A percentile compares a stretch with the other conserved stretches of the same genome.
These are phyloP conservation scores for Simplicillium aogashimaense DNA, from an alignment of 2,329 filamentous ascomycete genomes.

Conservation along the genomic window DNA sequence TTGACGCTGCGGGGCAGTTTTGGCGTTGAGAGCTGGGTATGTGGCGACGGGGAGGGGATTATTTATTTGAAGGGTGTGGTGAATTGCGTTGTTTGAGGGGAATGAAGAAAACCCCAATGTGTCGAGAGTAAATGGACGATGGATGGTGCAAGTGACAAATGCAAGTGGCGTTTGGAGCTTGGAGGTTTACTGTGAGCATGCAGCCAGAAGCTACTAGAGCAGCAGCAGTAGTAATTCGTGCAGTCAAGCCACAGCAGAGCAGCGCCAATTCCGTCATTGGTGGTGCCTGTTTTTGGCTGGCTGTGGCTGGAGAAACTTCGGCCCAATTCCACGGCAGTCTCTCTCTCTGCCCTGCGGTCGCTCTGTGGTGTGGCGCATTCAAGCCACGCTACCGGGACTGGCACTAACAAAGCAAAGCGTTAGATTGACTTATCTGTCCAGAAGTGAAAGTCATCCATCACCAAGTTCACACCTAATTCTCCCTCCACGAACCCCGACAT, in stretches of 20 bases:
- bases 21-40: conserved; percentile 4
- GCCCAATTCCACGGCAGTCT: background rate
- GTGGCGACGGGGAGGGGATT: no score
- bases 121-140: background rate
- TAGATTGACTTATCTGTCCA: background rate
- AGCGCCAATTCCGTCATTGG: background rate
- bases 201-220: no score
- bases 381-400: background rate
- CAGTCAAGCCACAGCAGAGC: no score
- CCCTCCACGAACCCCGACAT: no score
- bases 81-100: no score
- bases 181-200: no score
- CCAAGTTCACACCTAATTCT: no score
- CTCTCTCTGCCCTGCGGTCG: background rate
- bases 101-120: no score
- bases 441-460: no score
- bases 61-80: no score
- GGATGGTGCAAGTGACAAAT: background rate
- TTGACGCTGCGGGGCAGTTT: background rate
- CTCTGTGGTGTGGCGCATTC: no score
- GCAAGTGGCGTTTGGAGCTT: background rate
- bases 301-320: conserved; percentile 1
- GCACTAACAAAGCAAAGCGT: background rate
- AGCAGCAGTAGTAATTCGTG: no score
- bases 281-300: background rate